Evolutionary conservation across 2,329 filamentous ascomycete genomes (phyloP).

Genomic region (Xylariomycetidae sp.): DNA sequence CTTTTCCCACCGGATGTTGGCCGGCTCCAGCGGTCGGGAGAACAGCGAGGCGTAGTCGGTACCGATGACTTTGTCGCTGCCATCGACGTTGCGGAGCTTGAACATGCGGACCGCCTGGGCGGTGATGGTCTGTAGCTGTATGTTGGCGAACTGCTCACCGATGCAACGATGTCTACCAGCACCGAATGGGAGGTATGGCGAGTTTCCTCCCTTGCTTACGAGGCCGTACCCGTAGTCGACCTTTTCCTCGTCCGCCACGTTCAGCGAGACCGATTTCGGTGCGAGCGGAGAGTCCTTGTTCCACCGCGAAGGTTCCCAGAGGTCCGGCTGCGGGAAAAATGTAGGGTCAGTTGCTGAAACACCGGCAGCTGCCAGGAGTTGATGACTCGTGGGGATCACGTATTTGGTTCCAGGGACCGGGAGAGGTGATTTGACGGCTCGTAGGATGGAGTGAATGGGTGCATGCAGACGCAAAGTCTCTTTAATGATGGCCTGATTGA

Average conservation of each 20-base stretch:
- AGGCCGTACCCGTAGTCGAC: slow-evolving; percentile 92
- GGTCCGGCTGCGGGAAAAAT: slow-evolving; percentile 76
- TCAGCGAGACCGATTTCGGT: slow-evolving; percentile 39
- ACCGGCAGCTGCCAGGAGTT: slow-evolving; percentile 79
- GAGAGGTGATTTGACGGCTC: slow-evolving; percentile 86
- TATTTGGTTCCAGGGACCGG: slow-evolving; percentile 77
- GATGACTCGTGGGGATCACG: slow-evolving; percentile 74
- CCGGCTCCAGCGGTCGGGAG: slow-evolving; percentile 67
- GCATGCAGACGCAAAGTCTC: slow-evolving; percentile 89
- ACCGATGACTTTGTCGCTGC: slow-evolving; percentile 62
- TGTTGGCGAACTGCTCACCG: slow-evolving; percentile 92
- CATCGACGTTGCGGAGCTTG: slow-evolving; percentile 72
- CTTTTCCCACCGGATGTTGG: slow-evolving; percentile 71
- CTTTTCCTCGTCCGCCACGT: slow-evolving; percentile 62
- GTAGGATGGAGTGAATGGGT: slow-evolving; percentile 92
- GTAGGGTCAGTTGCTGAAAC: slow-evolving; percentile 67
- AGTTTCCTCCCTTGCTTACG: slow-evolving; percentile 83
- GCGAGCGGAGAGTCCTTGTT: slow-evolving; percentile 58
- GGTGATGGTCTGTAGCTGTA: slow-evolving; percentile 83
- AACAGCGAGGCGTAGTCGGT: slow-evolving; percentile 69
- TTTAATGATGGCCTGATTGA: slow-evolving; percentile 82
- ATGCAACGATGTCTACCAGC: slow-evolving; percentile 92
- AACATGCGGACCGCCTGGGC: slow-evolving; percentile 73
- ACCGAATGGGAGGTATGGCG: slow-evolving; percentile 90
- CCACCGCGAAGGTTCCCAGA: slow-evolving; percentile 93